Percentiles rank a stretch among this genome's conserved stretches.
These are phyloP conservation scores for Ophiostoma ulmi DNA, from an alignment of 2,329 filamentous ascomycete species.

Conservation along the genomic window DNA sequence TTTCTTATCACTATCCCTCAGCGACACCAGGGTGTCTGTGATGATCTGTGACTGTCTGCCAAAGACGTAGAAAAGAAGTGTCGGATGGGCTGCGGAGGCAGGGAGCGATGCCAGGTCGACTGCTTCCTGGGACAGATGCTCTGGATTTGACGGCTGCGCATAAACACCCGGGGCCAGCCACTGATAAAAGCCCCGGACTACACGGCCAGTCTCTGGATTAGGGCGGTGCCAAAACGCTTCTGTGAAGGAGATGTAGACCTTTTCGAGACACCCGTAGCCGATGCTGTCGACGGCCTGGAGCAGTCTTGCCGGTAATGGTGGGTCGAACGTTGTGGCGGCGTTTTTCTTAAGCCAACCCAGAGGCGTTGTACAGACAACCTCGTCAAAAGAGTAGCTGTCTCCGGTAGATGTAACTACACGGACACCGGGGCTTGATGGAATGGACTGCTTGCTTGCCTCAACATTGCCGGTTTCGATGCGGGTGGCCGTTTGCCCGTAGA, in stretches of 20 bases:
- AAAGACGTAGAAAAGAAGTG: constrained; percentile 77
- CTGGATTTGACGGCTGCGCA: constrained; percentile 54
- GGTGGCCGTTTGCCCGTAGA: constrained; percentile 45
- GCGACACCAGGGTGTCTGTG: constrained; percentile 41
- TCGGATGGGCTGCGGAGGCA: constrained; percentile 60
- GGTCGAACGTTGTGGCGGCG: constrained; percentile 52
- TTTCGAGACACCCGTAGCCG: constrained; percentile 63
- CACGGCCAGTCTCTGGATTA: constrained; percentile 37
- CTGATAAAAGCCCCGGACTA: constrained; percentile 63
- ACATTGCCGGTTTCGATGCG: constrained; percentile 37
- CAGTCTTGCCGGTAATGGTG: constrained; percentile 53
- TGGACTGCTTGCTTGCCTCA: constrained; percentile 20
- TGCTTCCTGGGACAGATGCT: constrained; percentile 68
- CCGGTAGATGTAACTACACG: constrained; percentile 45
- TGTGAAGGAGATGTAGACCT: constrained; percentile 65
- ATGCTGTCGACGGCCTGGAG: constrained; percentile 58
- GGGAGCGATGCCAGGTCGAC: constrained; percentile 70
- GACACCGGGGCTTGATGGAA: constrained; percentile 33
- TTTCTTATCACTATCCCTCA: constrained; percentile 28
- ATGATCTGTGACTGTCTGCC: constrained; percentile 57
- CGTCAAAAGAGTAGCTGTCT: constrained; percentile 52
- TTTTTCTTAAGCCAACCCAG: constrained; percentile 64
- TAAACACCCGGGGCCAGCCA: constrained; percentile 67
- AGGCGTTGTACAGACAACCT: constrained; percentile 63
- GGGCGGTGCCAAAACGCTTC: constrained; percentile 63